These are phyloP conservation scores for Pisolithus sp. DNA, from an alignment of 768 basidiomycete genomes.

Conservation along the genomic window DNA sequence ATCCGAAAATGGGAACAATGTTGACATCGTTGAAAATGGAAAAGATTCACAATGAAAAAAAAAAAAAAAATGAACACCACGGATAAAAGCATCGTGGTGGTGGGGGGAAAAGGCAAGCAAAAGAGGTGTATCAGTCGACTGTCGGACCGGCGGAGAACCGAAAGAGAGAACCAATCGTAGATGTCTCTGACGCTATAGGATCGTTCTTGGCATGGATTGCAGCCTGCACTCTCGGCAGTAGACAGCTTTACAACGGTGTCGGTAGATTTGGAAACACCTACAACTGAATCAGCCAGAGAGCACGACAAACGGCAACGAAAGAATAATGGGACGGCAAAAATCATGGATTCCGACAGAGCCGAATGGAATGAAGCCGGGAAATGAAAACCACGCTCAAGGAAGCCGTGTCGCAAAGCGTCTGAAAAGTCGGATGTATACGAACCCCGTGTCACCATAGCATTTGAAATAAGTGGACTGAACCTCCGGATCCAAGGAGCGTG, in stretches of 20 bases:
- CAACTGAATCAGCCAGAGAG: constrained; percentile 11
- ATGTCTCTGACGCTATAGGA: constrained; percentile 22
- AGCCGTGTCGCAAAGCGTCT: not conserved
- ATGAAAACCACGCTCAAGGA: not conserved
- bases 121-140: constrained; percentile 35
- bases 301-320: constrained; percentile 10
- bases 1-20: not conserved
- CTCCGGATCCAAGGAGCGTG: not conserved
- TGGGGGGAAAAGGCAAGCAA: constrained; percentile 21
- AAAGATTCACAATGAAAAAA: not conserved
- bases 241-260: constrained; percentile 9
- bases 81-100: not conserved
- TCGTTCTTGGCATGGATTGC: constrained; percentile 12
- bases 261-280: constrained; percentile 12
- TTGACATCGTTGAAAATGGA: constrained; percentile 10
- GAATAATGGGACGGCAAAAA: constrained; percentile 4
- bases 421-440: constrained; percentile 11
- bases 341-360: not conserved
- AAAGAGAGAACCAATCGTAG: constrained; percentile 33
- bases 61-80: too few species aligned
- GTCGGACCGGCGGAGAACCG: constrained; percentile 34
- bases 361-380: not conserved
- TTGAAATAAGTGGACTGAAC: constrained; percentile 6
- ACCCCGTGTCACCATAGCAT: constrained; percentile 13
- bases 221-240: constrained; percentile 12